These are phyloP conservation scores for Termitomyces sp. DNA, from an alignment of 768 basidiomycete species.

Conservation along the genomic window DNA sequence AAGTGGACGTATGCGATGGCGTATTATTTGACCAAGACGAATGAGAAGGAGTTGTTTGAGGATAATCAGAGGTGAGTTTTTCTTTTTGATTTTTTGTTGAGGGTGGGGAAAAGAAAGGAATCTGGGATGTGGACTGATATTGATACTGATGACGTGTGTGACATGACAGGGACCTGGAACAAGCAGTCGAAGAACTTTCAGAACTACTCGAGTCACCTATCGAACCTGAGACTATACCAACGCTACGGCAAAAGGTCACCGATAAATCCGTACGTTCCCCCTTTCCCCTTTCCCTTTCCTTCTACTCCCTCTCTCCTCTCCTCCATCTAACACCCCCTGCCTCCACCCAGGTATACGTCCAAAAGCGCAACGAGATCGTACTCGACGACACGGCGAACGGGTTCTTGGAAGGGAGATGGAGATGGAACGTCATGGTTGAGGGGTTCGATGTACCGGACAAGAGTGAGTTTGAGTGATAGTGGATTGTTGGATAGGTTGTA, in stretches of 20 bases:
- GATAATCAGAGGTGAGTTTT: slow-evolving; percentile 83
- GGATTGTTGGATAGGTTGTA: no score
- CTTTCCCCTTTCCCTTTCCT: background rate
- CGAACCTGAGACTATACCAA: slow-evolving; percentile 77
- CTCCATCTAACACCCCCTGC: background rate
- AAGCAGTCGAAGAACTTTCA: slow-evolving; percentile 91
- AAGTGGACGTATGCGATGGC: slow-evolving; percentile 99
- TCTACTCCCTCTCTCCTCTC: background rate
- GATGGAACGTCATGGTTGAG: slow-evolving; percentile 70
- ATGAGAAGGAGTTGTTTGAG: slow-evolving; percentile 93
- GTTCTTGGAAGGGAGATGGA: slow-evolving; percentile 83
- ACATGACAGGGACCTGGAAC: slow-evolving; percentile 77
- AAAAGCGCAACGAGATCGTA: slow-evolving; percentile 94
- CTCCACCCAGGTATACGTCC: slow-evolving; percentile 73
- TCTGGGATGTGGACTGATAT: no score
- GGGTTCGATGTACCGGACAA: slow-evolving; percentile 59
- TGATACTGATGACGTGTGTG: background rate
- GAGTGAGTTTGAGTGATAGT: slow-evolving; percentile 11
- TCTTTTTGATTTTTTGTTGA: background rate
- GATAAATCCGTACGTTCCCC: slow-evolving; percentile 77
- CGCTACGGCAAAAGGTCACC: slow-evolving; percentile 86
- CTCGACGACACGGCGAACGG: slow-evolving; percentile 92
- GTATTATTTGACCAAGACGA: slow-evolving; percentile 88
- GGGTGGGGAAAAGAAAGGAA: no score
- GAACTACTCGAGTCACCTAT: slow-evolving; percentile 91